Evolutionary conservation across 2,329 filamentous ascomycete genomes (phyloP).

Genomic region (Gnomoniopsis smithogilvyi): DNA sequence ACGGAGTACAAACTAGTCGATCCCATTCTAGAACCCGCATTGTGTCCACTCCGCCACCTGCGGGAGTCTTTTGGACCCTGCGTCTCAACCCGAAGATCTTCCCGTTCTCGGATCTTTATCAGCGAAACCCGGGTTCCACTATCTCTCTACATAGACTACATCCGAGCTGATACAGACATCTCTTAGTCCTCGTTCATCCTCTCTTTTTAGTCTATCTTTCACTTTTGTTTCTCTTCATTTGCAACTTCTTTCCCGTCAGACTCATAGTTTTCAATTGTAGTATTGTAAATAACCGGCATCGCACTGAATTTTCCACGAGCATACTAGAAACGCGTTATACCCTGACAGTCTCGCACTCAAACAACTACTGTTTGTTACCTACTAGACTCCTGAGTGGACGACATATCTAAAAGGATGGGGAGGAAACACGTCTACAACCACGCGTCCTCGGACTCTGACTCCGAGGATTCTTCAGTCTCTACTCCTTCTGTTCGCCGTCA

Average conservation of each 20-base stretch:
- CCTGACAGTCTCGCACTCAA: no score
- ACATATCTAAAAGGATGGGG: slow-evolving; percentile 13
- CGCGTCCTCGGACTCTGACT: slow-evolving; percentile 12
- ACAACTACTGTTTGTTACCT: not conserved
- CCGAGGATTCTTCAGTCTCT: slow-evolving; percentile 3
- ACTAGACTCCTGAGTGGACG: no score
- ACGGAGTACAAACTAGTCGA: not conserved
- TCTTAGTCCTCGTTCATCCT: not conserved
- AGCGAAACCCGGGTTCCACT: not conserved
- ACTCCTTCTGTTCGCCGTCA: not conserved
- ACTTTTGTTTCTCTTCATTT: no score
- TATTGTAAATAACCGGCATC: no score
- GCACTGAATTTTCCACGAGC: no score
- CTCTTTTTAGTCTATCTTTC: no score
- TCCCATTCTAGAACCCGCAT: not conserved
- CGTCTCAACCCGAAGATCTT: not conserved
- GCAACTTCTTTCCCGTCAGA: no score
- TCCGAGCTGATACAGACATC: not conserved
- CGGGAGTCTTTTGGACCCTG: not conserved
- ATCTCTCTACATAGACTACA: not conserved
- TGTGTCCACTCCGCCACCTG: not conserved
- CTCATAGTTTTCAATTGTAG: no score
- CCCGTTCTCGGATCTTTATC: not conserved
- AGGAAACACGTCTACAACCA: slow-evolving; percentile 1
- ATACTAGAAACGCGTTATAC: no score